Evolutionary conservation across 2,329 filamentous ascomycete species (phyloP).

Genomic region (Juglanconis sp.): DNA sequence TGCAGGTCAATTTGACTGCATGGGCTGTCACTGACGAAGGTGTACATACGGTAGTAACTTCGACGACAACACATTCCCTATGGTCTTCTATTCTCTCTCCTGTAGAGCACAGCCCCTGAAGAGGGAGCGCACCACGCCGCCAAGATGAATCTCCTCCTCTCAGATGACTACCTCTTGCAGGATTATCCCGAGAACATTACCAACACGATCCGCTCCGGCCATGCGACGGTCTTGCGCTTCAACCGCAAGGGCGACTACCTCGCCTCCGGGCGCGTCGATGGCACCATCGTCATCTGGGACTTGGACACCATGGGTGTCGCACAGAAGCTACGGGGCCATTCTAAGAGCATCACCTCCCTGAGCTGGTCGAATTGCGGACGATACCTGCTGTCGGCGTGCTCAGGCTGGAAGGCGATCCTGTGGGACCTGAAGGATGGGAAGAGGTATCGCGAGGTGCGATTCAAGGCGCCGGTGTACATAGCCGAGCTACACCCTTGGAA

Average conservation of each 20-base stretch:
- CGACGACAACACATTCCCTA: background rate
- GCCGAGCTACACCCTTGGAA: constrained; percentile 92
- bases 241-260: constrained; percentile 93
- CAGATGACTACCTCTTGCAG: constrained; percentile 62
- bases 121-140: background rate
- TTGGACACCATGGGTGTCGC: constrained; percentile 96
- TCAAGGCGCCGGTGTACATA: constrained; percentile 91
- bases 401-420: constrained; percentile 94
- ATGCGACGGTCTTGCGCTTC: constrained; percentile 73
- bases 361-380: constrained; percentile 93
- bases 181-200: constrained; percentile 91
- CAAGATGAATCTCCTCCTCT: constrained; percentile 57
- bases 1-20: constrained; percentile 12
- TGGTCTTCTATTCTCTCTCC: background rate
- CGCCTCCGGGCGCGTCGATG: constrained; percentile 89
- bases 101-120: background rate
- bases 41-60: background rate
- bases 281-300: constrained; percentile 93
- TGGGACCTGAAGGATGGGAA: constrained; percentile 79
- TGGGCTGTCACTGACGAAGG: background rate
- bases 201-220: constrained; percentile 73
- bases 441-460: constrained; percentile 79
- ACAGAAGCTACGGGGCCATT: constrained; percentile 89
- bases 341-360: constrained; percentile 86
- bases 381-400: constrained; percentile 87